These are phyloP conservation scores for Fusarium tupiense DNA, from an alignment of 2,329 filamentous ascomycete genomes.

Conservation along the genomic window DNA sequence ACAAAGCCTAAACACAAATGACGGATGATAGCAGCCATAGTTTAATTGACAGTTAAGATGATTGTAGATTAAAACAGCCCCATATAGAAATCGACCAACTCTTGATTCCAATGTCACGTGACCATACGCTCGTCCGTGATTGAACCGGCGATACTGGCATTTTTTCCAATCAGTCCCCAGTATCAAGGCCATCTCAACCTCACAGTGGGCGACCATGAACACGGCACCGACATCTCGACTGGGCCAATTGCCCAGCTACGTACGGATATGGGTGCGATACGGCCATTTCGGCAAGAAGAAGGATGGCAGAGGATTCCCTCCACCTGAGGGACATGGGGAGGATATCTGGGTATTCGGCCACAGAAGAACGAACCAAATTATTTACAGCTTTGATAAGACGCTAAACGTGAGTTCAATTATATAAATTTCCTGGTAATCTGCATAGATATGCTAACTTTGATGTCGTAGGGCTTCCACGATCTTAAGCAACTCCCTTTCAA, in stretches of 20 bases:
- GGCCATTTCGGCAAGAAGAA: slow-evolving; percentile 42
- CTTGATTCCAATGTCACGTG: slow-evolving; percentile 27
- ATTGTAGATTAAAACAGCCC: neutral
- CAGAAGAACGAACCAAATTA: slow-evolving; percentile 59
- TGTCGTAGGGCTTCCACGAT: slow-evolving; percentile 51
- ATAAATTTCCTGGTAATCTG: neutral
- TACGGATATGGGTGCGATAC: slow-evolving; percentile 55
- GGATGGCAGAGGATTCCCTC: slow-evolving; percentile 39
- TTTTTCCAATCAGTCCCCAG: slow-evolving; percentile 33
- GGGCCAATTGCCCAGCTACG: slow-evolving; percentile 55
- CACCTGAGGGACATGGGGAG: slow-evolving; percentile 61
- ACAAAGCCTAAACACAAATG: neutral
- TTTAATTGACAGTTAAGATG: neutral
- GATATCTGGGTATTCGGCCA: slow-evolving; percentile 67
- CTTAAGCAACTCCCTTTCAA: slow-evolving; percentile 71
- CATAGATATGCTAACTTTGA: neutral
- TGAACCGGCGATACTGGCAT: slow-evolving; percentile 25
- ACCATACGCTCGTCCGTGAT: slow-evolving; percentile 27
- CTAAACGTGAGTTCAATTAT: slow-evolving; percentile 54
- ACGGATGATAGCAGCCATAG: neutral
- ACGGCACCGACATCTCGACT: slow-evolving; percentile 48
- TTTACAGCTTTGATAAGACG: slow-evolving; percentile 61
- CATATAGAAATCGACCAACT: neutral
- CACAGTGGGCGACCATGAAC: slow-evolving; percentile 50
- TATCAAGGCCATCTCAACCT: slow-evolving; percentile 33